These are phyloP conservation scores for Boletus rubroflammeus DNA, from an alignment of 768 basidiomycete species.

Conservation along the genomic window DNA sequence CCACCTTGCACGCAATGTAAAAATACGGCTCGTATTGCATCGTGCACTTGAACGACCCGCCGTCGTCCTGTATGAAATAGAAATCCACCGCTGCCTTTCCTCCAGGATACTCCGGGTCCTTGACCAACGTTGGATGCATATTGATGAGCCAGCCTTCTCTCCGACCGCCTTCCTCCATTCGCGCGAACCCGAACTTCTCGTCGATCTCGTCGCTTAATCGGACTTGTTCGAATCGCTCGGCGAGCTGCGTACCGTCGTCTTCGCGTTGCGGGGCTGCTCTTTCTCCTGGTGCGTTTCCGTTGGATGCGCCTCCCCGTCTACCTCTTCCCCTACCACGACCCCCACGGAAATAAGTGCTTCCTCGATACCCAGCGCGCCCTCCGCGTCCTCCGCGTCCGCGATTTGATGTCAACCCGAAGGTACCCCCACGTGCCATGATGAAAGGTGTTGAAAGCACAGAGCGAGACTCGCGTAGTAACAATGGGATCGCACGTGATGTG, in stretches of 20 bases:
- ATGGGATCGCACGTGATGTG: conserved; percentile 21
- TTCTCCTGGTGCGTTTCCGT: conserved; percentile 38
- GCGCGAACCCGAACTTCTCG: conserved; percentile 85
- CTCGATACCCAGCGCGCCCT: conserved; percentile 34
- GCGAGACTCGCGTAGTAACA: conserved; percentile 6
- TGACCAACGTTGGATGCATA: conserved; percentile 95
- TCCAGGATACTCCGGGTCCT: conserved; percentile 78
- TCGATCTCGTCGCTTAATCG: conserved; percentile 81
- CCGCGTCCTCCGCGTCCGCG: conserved; percentile 39
- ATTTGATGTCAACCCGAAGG: conserved; percentile 54
- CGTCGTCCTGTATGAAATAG: conserved; percentile 97
- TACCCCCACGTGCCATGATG: conserved; percentile 43
- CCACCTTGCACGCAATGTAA: conserved; percentile 84
- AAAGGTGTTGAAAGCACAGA: background rate
- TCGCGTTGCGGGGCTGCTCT: conserved; percentile 61
- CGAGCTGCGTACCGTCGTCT: conserved; percentile 86
- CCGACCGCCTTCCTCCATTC: conserved; percentile 71
- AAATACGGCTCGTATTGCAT: conserved; percentile 94
- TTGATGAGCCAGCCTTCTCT: conserved; percentile 95
- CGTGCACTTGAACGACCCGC: conserved; percentile 93
- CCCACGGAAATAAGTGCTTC: conserved; percentile 39
- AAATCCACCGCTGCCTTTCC: conserved; percentile 92
- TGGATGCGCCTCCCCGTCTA: conserved; percentile 30
- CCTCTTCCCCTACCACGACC: conserved; percentile 48
- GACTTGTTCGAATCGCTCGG: conserved; percentile 82